Base-by-base conservation (phyloP, 352 stramenopile genomes). In the Pythium folliculosum region DNA sequence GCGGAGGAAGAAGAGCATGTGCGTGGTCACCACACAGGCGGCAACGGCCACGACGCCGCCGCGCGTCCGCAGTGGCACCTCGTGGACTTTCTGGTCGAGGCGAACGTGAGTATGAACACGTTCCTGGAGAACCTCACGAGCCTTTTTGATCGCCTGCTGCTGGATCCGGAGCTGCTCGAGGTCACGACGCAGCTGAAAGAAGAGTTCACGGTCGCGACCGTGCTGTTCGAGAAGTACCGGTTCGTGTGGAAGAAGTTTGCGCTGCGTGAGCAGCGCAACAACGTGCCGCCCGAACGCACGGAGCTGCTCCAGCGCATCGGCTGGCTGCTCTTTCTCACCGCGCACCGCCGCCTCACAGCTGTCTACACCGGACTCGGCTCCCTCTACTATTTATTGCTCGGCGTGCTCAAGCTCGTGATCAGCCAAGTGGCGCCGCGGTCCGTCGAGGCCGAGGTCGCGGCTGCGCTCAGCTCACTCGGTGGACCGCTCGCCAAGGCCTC, bases 211-310 rank as follows among this genome's bases (percentile, higher is more conserved):
- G 69, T 94, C 49, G 78, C 75, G 3, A 83, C 82, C 2, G 70
- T 94, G 58, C 60, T 94, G 14, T 94, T 90, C 56, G 80, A 90
- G 49, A 96, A 94, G 70, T 94, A 85, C 65, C 76, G 82, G 8
- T 54, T 81, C 52, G 65, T 94, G 32, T 94, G 82, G 83, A 76
- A 74, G 30, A 72, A 72, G 19, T 56, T 89, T 43, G 68, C 66
- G 22, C 63, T 76, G 13, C 65, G 60, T 2, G 53, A 65, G 54
- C 45, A 63, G 51, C 55, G 53, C 64, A 38, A 59, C 55, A 32
- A 49, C 50, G 44, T 37, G 23, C 23, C 58, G 19, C 50, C 72
- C 48, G 68, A 78, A 35, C 65, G 72, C 50, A 70, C 60, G 3
- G 69, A 80, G 32, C 70, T 77, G 40, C 63, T 94, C 1, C 86